Evolutionary conservation across 805 yeast genomes (phyloP), one percentile per base, ranked within the genome.

Genomic region (Phaffomyces opuntiae): DNA sequence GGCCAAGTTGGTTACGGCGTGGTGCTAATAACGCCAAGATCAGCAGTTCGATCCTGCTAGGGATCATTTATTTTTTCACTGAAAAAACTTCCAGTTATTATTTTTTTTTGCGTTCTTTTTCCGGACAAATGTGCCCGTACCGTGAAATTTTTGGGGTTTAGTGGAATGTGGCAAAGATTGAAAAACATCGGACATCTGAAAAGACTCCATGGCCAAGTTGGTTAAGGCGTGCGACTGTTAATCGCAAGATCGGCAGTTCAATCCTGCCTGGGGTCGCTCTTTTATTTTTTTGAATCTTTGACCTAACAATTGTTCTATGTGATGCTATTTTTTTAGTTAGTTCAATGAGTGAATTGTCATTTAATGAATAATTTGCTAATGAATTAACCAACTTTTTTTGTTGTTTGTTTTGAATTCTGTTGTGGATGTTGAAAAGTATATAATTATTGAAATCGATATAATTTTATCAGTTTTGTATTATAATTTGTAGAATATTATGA

Each of bases 41-140:
- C 87, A 78, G 84, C 87, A 77, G 87, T 80, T 80, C 86, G 85
- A 80, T 78, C 86, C 86, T 77, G 86, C 83, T 78, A 79, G 84
- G 83, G 84, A 80, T 78, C 86, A 80, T 60, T 65, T 21, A 21
- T 21, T 43, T n/a, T n/a, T n/a, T n/a, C n/a, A n/a, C n/a, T n/a
- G n/a, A n/a, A n/a, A n/a, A n/a, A n/a, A n/a, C n/a, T n/a, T n/a
- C n/a, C n/a, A n/a, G n/a, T n/a, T n/a, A n/a, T n/a, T n/a, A n/a
- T 25, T 45, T 43, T 49, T 42, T 38, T 38, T 42, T 12, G 9
- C 12, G 5, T 19, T 19, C 3, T 35, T 43, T 53, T 50, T 3
- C 14, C 9, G 4, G 19, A 17, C n/a, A 17, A 17, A 2, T 27
- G 29, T 9, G 29, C 29, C 29, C 29, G 29, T 27, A 27, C 29